A percentile compares a stretch with the other conserved stretches of the same genome.
Evolutionary conservation across 768 basidiomycete genomes (phyloP).

Genomic region (Rickenella mellea): DNA sequence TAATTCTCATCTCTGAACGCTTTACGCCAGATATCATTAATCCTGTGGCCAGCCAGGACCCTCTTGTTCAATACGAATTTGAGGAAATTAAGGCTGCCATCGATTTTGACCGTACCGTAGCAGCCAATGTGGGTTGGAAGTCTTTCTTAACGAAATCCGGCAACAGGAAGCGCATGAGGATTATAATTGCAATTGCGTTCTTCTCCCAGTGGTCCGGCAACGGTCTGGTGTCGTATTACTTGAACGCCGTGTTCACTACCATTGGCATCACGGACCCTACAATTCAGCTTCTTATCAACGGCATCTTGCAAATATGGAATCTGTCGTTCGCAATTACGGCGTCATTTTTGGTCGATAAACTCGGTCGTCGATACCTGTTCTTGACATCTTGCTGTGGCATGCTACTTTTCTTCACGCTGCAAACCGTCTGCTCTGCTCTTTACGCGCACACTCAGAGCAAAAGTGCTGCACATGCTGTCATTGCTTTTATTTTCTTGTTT

Average conservation of each 20-base stretch:
- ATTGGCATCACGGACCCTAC: constrained; percentile 56
- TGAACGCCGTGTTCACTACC: constrained; percentile 59
- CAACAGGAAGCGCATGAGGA: constrained; percentile 67
- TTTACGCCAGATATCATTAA: not conserved
- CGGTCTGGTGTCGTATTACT: constrained; percentile 78
- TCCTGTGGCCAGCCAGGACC: constrained; percentile 40
- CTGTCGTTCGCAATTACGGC: constrained; percentile 51
- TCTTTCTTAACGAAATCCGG: constrained; percentile 57
- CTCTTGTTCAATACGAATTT: constrained; percentile 64
- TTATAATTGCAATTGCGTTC: constrained; percentile 71
- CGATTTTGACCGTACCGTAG: constrained; percentile 52
- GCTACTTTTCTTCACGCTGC: constrained; percentile 56
- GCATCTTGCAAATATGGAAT: constrained; percentile 80
- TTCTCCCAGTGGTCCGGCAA: constrained; percentile 86
- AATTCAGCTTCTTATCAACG: constrained; percentile 74
- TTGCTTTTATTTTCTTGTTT: constrained; percentile 80
- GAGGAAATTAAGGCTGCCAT: constrained; percentile 76
- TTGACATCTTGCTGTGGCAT: constrained; percentile 49
- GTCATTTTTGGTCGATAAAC: constrained; percentile 50
- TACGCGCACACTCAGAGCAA: constrained; percentile 33
- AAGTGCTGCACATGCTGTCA: constrained; percentile 50
- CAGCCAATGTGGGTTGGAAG: constrained; percentile 56
- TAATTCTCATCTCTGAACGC: constrained; percentile 2
- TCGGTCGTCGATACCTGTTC: constrained; percentile 68
- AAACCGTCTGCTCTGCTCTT: constrained; percentile 56